Evolutionary conservation across 1,284 basidiomycete species (phyloP).

Genomic region (Agroathelia rolfsii): DNA sequence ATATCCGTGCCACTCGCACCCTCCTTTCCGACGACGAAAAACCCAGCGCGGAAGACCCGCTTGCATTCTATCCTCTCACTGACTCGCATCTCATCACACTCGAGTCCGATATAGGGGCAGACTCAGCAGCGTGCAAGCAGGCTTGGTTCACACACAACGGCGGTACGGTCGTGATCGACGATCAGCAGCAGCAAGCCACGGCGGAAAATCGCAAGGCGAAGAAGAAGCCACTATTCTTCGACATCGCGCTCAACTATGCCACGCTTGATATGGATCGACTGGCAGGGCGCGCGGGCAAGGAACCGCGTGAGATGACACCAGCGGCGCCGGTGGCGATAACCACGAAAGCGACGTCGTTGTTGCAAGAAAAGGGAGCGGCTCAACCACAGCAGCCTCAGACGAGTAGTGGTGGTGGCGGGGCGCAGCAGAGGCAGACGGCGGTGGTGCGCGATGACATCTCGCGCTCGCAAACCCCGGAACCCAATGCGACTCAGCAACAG

Average conservation of each 20-base stretch:
- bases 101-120: conserved; percentile 36
- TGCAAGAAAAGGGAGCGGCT: conserved; percentile 15
- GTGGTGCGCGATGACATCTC: too few species aligned
- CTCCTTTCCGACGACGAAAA: conserved; percentile 35
- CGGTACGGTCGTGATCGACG: conserved; percentile 35
- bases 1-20: conserved; percentile 61
- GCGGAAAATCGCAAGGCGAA: conserved; percentile 37
- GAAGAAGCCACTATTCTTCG: conserved; percentile 85
- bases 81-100: conserved; percentile 36
- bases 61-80: conserved; percentile 48
- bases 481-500: conserved; percentile 32
- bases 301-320: conserved; percentile 14
- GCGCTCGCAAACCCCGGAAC: too few species aligned
- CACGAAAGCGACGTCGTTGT: conserved; percentile 11
- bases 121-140: conserved; percentile 54
- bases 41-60: conserved; percentile 29
- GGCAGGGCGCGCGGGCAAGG: conserved; percentile 59
- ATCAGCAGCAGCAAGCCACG: too few species aligned
- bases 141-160: conserved; percentile 77
- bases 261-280: conserved; percentile 75
- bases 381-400: conserved; percentile 15
- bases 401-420: conserved; percentile 18
- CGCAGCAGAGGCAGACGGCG: too few species aligned
- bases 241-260: conserved; percentile 90
- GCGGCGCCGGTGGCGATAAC: conserved; percentile 7